A percentile compares a stretch with the other conserved stretches of the same genome.
These are phyloP conservation scores for Coemansia sp. DNA, from an alignment of 192 early-diverging fungal genomes.

Conservation along the genomic window DNA sequence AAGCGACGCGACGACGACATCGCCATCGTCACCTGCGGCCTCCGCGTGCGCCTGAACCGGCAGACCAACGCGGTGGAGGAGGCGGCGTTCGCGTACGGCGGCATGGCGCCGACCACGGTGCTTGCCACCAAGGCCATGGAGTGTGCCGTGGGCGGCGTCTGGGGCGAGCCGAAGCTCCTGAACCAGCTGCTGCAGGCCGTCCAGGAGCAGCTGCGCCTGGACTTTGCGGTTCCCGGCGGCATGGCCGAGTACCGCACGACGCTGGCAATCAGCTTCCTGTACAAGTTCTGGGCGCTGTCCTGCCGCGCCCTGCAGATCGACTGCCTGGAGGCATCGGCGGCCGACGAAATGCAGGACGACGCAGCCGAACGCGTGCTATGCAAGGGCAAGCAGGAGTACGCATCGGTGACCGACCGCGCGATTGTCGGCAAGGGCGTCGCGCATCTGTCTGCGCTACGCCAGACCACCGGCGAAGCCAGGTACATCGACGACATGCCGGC, in stretches of 20 bases:
- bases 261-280: conserved; percentile 59
- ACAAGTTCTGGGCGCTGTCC: conserved; percentile 62
- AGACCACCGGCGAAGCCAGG: conserved; percentile 78
- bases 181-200: conserved; percentile 42
- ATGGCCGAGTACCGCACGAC: conserved; percentile 68
- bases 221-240: conserved; percentile 58
- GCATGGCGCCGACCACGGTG: conserved; percentile 68
- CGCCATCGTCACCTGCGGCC: conserved; percentile 78
- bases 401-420: conserved; percentile 29
- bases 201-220: conserved; percentile 49
- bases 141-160: conserved; percentile 53
- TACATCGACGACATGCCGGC: conserved; percentile 83
- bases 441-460: conserved; percentile 76
- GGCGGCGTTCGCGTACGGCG: conserved; percentile 71
- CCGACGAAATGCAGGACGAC: conserved; percentile 21
- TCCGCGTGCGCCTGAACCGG: conserved; percentile 59
- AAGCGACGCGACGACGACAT: conserved; percentile 87
- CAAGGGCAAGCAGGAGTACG: conserved; percentile 53
- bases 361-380: neutral
- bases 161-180: conserved; percentile 55
- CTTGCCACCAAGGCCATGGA: conserved; percentile 41
- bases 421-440: conserved; percentile 67
- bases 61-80: conserved; percentile 52
- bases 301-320: conserved; percentile 17
- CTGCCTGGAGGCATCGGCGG: conserved; percentile 11